Evolutionary conservation across 805 yeast genomes (phyloP), one percentile per base, ranked within the genome.

Genomic region (Nakazawaea peltata): DNA sequence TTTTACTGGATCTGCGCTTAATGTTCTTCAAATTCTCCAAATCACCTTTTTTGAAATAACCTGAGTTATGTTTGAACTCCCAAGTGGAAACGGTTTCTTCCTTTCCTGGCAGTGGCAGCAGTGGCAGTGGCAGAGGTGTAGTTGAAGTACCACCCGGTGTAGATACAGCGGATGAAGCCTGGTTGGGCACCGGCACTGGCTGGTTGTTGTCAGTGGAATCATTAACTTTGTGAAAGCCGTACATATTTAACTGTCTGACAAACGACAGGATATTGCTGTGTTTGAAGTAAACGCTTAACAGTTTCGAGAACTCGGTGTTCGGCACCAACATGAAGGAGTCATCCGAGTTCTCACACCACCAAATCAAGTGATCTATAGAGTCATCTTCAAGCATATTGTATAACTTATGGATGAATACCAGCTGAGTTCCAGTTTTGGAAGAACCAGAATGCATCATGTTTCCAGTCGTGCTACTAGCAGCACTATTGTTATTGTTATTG

Each of bases 31-130:
- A 59, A 9, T 81, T 66, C 29, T 78, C 92, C 12, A 75, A 57
- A 53, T 87, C 92, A 28, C 95, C 96, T 34, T 85, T 78, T 44
- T 74, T 71, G 59, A 88, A 88, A 41, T 71, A 69, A 24, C 81
- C 84, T 3, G 84, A 77, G 19, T 83, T 74, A 53, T 88, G 97
- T 39, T 78, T 77, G 57, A 88, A 88, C 60, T 90, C 97, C 97
- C 97, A 88, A 12, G 49, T 41, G 13, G 46, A 41, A 19, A 30
- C 21, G 11, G 26, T 26, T 25, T 28, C 24, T 19, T 41, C 25
- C 18, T 35, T 18, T 30, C 45, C 28, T 38, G 14, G 10, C 10
- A 10, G 10, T 8, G 23, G 10, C 10, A 8, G 23, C 10, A 8
- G 23, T 16, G n/a, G 24, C 26, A n/a, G 26, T 21, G 14, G 13